Percentiles rank a stretch among this genome's conserved stretches.
These are phyloP conservation scores for Agroathelia rolfsii DNA, from an alignment of 1,284 basidiomycete genomes.

Conservation along the genomic window DNA sequence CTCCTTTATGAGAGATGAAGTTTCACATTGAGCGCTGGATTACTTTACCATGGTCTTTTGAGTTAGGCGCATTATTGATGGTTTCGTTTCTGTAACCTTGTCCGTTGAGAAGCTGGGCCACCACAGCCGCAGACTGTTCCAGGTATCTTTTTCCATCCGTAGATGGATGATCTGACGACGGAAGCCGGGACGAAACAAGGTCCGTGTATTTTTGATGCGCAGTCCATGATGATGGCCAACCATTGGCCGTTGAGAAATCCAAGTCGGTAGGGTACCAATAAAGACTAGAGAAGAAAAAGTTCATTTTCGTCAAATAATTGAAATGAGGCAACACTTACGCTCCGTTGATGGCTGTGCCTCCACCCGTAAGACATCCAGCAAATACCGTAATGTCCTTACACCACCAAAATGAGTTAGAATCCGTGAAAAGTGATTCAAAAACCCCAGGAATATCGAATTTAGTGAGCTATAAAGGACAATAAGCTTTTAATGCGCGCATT, in stretches of 20 bases:
- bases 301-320: slow-evolving; percentile 5
- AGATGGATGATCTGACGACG: slow-evolving; percentile 48
- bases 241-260: slow-evolving; percentile 41
- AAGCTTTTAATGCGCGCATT: neutral
- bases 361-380: slow-evolving; percentile 54
- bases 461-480: slow-evolving; percentile 32
- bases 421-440: slow-evolving; percentile 55
- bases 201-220: slow-evolving; percentile 40
- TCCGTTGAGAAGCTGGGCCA: slow-evolving; percentile 29
- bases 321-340: slow-evolving; percentile 34
- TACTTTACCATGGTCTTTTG: slow-evolving; percentile 52
- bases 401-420: too few relatives aligned
- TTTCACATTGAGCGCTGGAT: too few relatives aligned
- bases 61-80: slow-evolving; percentile 45
- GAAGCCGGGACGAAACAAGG: slow-evolving; percentile 41
- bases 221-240: slow-evolving; percentile 47
- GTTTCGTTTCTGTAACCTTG: slow-evolving; percentile 43
- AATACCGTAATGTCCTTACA: slow-evolving; percentile 53
- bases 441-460: slow-evolving; percentile 57
- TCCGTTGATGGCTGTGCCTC: slow-evolving; percentile 55
- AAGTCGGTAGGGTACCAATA: slow-evolving; percentile 45
- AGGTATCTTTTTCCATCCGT: slow-evolving; percentile 54
- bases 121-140: slow-evolving; percentile 37
- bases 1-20: too few relatives aligned
- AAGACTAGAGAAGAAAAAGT: slow-evolving; percentile 24